Base-by-base conservation (phyloP, 805 yeast genomes). In the Wickerhamiella hasegawae region DNA sequence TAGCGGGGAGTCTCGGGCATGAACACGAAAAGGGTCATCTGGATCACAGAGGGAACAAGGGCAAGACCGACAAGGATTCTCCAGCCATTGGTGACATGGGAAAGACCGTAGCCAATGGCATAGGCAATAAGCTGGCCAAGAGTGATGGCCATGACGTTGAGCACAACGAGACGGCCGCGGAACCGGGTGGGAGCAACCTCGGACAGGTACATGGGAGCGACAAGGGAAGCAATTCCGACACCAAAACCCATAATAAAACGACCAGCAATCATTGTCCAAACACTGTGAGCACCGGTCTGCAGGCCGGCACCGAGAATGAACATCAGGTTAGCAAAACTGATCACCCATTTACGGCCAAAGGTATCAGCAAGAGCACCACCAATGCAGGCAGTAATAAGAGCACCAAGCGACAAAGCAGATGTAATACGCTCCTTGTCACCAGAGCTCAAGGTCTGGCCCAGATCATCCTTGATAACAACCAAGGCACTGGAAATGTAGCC, bases 1-100 rank as follows among this genome's bases (percentile, higher is more conserved):
- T 60, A 87, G 55, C 98, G 71, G 40, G 98, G 98, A 10, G 97
- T 84, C 52, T 87, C 98, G 10, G 98, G 97, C 56, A 87, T 68
- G 61, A 82, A 85, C 49, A 73, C 55, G 53, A 90, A 85, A 33
- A 82, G 67, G 16, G 64, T 62, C 54, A 81, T 69, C 60, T 87
- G 97, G 20, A 74, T 43, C 14, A 67, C 75, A 5, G 94, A 80
- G 11, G 97, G 97, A 20, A 87, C 69, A 63, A 90, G 69, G 32
- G 94, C 78, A 24, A 90, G 59, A 4, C 96, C 97, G 24, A 90
- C 95, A 19, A 83, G 66, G 29, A 83, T 71, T 56, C 96, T 71
- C 97, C 97, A 87, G 35, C 97, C 97, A 48, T 82, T 76, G 39
- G 68, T 46, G 8, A 29, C 34, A 10, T 32, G 29, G 18, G 36